A percentile compares a stretch with the other conserved stretches of the same genome.
Conservation (phyloP, 2,329 filamentous ascomycete genomes). For the Verticillium dahliae region DNA sequence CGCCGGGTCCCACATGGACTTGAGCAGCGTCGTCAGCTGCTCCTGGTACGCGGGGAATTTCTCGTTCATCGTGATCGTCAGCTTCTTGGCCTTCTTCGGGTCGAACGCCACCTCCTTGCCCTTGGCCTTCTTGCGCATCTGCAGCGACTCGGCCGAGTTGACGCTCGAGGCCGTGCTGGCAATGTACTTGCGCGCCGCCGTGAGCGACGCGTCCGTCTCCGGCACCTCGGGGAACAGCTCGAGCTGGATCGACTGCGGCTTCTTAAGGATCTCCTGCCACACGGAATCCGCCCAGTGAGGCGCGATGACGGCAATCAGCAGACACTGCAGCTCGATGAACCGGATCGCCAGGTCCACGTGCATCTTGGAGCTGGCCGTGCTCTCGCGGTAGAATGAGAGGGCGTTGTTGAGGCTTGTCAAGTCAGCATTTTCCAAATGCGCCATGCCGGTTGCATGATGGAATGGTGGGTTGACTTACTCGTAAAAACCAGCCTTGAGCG, state of each 20-base stretch:
- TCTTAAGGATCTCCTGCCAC: conserved; percentile 85
- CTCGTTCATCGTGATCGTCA: conserved; percentile 76
- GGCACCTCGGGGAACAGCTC: conserved; percentile 69
- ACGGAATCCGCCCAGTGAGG: conserved; percentile 95
- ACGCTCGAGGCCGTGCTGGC: conserved; percentile 70
- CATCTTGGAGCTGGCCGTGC: conserved; percentile 75
- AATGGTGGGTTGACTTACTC: conserved; percentile 36
- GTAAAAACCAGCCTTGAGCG: conserved; percentile 62
- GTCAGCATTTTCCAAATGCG: neutral
- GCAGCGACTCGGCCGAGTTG: conserved; percentile 74
- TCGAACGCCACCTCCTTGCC: conserved; percentile 83
- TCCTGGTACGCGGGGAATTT: conserved; percentile 87
- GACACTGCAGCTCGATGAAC: conserved; percentile 81
- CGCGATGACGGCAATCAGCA: conserved; percentile 76
- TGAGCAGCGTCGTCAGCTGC: conserved; percentile 43
- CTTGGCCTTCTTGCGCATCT: conserved; percentile 86
- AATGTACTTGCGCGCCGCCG: conserved; percentile 78
- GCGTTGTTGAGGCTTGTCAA: conserved; percentile 60
- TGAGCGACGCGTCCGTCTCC: conserved; percentile 58
- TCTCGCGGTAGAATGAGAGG: conserved; percentile 86
- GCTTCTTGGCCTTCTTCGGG: conserved; percentile 84
- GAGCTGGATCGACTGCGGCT: conserved; percentile 69
- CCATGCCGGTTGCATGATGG: too few relatives aligned
- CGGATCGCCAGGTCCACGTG: conserved; percentile 72
- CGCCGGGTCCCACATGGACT: conserved; percentile 58